Evolutionary conservation across 345 rosid genomes (phyloP).

Genomic region (Gynandropsis gynandra): DNA sequence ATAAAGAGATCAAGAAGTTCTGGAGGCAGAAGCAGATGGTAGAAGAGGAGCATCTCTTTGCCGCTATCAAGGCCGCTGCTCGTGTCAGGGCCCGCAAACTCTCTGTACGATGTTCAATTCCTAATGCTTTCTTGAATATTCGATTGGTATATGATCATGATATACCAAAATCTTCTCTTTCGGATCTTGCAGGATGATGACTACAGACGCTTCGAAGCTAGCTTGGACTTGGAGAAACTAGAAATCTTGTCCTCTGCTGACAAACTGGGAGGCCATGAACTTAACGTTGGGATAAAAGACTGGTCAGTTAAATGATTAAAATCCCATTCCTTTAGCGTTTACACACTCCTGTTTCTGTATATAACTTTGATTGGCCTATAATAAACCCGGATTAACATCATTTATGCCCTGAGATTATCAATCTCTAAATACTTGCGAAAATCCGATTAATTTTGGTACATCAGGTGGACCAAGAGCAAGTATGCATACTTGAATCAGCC

Average conservation of each 20-base stretch:
- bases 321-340: background rate
- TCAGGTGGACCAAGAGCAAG: conserved; percentile 97
- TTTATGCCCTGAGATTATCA: background rate
- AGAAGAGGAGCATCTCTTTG: conserved; percentile 83
- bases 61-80: conserved; percentile 88
- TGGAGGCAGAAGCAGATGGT: conserved; percentile 65
- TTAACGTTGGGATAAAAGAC: conserved; percentile 62
- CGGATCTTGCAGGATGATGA: conserved; percentile 43
- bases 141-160: background rate
- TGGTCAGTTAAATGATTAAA: conserved; percentile 43
- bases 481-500: conserved; percentile 91
- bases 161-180: background rate
- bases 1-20: conserved; percentile 66
- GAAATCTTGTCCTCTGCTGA: background rate
- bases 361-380: background rate
- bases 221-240: conserved; percentile 38
- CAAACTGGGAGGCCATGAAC: conserved; percentile 24
- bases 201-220: conserved; percentile 52
- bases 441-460: conserved; percentile 7
- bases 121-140: background rate
- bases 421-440: too few species aligned
- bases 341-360: background rate
- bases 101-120: conserved; percentile 37
- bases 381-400: too few species aligned
- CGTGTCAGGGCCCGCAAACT: conserved; percentile 68